Conservation (phyloP, 2,329 filamentous ascomycete genomes). For the Neurospora sp. region DNA sequence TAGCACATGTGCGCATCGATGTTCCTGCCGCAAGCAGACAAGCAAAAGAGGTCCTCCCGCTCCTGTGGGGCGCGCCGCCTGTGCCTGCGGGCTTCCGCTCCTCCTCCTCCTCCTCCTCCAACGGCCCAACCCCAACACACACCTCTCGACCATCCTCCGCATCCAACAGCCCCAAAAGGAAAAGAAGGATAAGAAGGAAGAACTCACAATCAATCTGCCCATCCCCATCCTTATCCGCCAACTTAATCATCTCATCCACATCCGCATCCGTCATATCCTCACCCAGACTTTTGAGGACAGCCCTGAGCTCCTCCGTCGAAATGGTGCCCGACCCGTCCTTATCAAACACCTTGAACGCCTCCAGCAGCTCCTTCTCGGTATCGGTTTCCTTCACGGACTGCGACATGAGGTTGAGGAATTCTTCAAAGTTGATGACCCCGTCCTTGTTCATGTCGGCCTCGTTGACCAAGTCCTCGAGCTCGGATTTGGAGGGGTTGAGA, state of each 20-base stretch:
- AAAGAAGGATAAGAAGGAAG: background rate
- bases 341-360: constrained; percentile 59
- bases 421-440: constrained; percentile 56
- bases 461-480: constrained; percentile 58
- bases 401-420: constrained; percentile 59
- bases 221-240: constrained; percentile 55
- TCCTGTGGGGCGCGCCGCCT: background rate
- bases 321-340: constrained; percentile 58
- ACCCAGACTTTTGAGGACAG: constrained; percentile 55
- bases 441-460: constrained; percentile 57
- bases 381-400: constrained; percentile 52
- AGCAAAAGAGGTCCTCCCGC: background rate
- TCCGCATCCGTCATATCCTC: constrained; percentile 56
- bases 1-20: background rate
- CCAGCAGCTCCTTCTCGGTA: constrained; percentile 54
- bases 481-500: constrained; percentile 51
- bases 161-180: background rate
- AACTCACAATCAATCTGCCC: constrained; percentile 52
- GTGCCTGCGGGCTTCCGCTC: background rate
- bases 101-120: background rate
- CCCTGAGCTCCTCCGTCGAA: constrained; percentile 49
- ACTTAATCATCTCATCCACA: constrained; percentile 56
- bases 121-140: background rate
- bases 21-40: background rate
- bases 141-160: background rate